These are phyloP conservation scores for Sarocladiaceae sp. DNA, from an alignment of 2,329 filamentous ascomycete species.

Conservation along the genomic window DNA sequence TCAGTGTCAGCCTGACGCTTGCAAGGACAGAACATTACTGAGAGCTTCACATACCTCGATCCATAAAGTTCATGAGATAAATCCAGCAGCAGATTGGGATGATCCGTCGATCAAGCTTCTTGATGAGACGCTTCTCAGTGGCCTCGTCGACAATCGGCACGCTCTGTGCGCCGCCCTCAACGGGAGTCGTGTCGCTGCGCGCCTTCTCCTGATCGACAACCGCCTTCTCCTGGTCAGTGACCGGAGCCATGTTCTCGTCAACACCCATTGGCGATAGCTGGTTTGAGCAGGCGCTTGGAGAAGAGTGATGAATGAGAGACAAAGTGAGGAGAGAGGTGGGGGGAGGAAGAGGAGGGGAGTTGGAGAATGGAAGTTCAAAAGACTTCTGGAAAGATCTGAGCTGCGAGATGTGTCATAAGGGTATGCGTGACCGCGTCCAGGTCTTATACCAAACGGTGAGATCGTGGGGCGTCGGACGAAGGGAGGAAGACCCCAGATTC, in stretches of 20 bases:
- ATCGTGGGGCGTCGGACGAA: constrained; percentile 7
- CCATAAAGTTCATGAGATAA: constrained; percentile 30
- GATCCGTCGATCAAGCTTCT: constrained; percentile 26
- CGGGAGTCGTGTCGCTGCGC: background rate
- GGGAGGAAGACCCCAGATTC: constrained; percentile 7
- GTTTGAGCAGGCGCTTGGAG: no score
- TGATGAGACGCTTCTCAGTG: constrained; percentile 17
- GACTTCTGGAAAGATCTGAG: background rate
- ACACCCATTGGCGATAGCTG: no score
- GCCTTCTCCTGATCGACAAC: no score
- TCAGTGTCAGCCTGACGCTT: background rate
- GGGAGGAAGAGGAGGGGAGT: background rate
- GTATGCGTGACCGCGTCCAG: no score
- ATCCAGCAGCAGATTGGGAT: constrained; percentile 26
- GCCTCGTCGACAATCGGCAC: constrained; percentile 14
- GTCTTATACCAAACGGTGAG: background rate
- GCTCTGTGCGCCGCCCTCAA: background rate
- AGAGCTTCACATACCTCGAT: constrained; percentile 20
- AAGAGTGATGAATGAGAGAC: background rate
- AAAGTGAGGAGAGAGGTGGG: background rate
- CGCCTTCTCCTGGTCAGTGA: constrained; percentile 4
- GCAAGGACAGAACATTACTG: background rate
- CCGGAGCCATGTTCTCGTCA: constrained; percentile 2
- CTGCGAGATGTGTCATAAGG: background rate
- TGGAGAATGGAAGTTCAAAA: background rate